Evolutionary conservation across 1,284 basidiomycete species (phyloP), one percentile per base, ranked within the genome.

Genomic region (Tylopilus orsonianus): DNA sequence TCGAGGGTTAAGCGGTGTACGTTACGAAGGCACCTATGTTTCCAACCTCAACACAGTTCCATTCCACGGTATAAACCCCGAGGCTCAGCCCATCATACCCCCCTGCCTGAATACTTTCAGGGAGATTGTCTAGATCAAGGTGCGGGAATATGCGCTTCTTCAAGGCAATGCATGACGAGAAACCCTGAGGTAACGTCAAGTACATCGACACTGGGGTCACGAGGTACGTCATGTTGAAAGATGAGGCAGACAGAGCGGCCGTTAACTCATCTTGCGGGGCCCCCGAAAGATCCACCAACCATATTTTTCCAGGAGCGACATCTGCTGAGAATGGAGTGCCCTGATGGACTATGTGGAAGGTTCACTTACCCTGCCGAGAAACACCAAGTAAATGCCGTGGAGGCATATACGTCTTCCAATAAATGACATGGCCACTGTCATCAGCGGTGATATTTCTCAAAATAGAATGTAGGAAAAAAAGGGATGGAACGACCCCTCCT

Each of bases 401-500:
- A 8, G 73, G 67, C 55, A 71, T 69, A 46, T 71, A 73, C 5
- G 69, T 74, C 56, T 69, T 74, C 73, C 71, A 74, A 41, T 70
- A 72, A 10, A 69, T 47, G n/a, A 73, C 39, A 20, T 54, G 54
- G 41, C 49, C 51, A 13, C 44, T 46, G n/a, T 47, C 44, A 32
- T 18, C 36, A 18, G 47, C 9, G 4, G 35, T 5, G 5, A 34
- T 5, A 36, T 36, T 22, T 13, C 29, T 38, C 40, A 70, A 48
- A 14, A 41, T 48, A 9, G 58, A 60, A 45, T 68, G 66, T 8
- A 74, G 57, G 33, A 59, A 56, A 35, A 72, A 54, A 18, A 74
- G 61, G 8, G 72, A 74, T 5, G 66, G 72, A 16, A 73, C 61
- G 16, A 74, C 60, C 14, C 70, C 73, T 32, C 71, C 73, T 52